These are phyloP conservation scores for Gossypium australe DNA, from an alignment of 345 rosid species.

Conservation along the genomic window DNA sequence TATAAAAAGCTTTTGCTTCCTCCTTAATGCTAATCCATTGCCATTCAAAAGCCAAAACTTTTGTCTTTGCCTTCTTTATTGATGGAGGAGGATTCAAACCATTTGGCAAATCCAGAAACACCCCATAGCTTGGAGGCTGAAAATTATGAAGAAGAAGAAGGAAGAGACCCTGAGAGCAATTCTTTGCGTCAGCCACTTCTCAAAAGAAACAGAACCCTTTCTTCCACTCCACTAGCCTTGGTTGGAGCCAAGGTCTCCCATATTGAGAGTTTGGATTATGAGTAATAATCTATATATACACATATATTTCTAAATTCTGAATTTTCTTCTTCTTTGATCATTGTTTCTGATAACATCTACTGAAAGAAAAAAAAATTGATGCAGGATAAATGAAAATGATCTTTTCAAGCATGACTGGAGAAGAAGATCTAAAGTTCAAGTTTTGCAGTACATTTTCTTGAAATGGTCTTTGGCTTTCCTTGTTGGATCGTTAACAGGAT, in stretches of 20 bases:
- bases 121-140: conserved; percentile 21
- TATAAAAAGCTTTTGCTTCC: conserved; percentile 6
- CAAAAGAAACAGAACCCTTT: conserved; percentile 62
- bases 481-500: conserved; percentile 78
- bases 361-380: not conserved
- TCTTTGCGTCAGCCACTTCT: conserved; percentile 62
- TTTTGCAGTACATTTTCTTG: conserved; percentile 69
- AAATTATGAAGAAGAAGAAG: conserved; percentile 38
- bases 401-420: conserved; percentile 97
- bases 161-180: conserved; percentile 62
- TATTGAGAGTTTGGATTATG: conserved; percentile 87
- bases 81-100: conserved; percentile 47
- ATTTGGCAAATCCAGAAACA: conserved; percentile 16
- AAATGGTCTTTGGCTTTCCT: conserved; percentile 82
- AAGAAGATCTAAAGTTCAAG: conserved; percentile 74
- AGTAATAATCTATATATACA: conserved; percentile 35
- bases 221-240: conserved; percentile 73
- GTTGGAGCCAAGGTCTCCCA: conserved; percentile 84
- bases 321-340: not conserved
- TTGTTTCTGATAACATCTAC: not conserved
- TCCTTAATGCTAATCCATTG: conserved; percentile 12
- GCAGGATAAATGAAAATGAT: conserved; percentile 90
- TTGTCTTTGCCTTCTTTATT: not conserved
- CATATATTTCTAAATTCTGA: not conserved
- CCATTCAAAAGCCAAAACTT: conserved; percentile 16